A percentile compares a stretch with the other conserved stretches of the same genome.
Evolutionary conservation across 2,329 filamentous ascomycete genomes (phyloP).

Genomic region (Xylariaceae sp.): DNA sequence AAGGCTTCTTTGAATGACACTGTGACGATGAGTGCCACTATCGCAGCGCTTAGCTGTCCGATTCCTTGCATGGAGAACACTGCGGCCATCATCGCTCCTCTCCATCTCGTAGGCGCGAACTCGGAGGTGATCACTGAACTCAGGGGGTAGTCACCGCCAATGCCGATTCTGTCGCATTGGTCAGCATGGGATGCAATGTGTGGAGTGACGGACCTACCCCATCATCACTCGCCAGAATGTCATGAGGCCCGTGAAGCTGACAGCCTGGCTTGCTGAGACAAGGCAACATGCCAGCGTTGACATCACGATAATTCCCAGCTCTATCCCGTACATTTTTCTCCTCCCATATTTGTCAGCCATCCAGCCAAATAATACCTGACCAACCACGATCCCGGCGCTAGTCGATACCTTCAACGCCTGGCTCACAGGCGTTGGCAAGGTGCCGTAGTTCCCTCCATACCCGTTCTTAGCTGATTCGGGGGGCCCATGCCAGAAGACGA

Average conservation of each 20-base stretch:
- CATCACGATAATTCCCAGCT: constrained; percentile 68
- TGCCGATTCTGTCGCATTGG: constrained; percentile 55
- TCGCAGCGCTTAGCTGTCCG: constrained; percentile 68
- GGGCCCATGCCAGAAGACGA: constrained; percentile 66
- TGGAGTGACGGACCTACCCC: constrained; percentile 33
- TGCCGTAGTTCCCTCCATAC: constrained; percentile 47
- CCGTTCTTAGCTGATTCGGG: constrained; percentile 34
- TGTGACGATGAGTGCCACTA: constrained; percentile 67
- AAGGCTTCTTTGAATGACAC: constrained; percentile 56
- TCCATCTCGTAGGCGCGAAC: constrained; percentile 78
- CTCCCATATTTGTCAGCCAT: constrained; percentile 72
- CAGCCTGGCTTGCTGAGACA: constrained; percentile 54
- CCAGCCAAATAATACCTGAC: constrained; percentile 73
- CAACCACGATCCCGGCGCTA: constrained; percentile 72
- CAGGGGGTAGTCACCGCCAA: constrained; percentile 79
- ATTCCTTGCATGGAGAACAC: constrained; percentile 85
- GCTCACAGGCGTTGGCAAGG: constrained; percentile 60
- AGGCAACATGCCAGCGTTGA: constrained; percentile 65
- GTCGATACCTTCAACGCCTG: constrained; percentile 80
- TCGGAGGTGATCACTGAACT: constrained; percentile 79
- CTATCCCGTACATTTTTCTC: constrained; percentile 78
- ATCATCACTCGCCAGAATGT: constrained; percentile 76
- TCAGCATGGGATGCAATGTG: neutral
- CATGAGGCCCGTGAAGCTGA: constrained; percentile 57
- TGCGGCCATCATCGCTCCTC: constrained; percentile 77